Base-by-base conservation (phyloP, 108 stramenopile species). In the Pseudonitzschia pungens region DNA sequence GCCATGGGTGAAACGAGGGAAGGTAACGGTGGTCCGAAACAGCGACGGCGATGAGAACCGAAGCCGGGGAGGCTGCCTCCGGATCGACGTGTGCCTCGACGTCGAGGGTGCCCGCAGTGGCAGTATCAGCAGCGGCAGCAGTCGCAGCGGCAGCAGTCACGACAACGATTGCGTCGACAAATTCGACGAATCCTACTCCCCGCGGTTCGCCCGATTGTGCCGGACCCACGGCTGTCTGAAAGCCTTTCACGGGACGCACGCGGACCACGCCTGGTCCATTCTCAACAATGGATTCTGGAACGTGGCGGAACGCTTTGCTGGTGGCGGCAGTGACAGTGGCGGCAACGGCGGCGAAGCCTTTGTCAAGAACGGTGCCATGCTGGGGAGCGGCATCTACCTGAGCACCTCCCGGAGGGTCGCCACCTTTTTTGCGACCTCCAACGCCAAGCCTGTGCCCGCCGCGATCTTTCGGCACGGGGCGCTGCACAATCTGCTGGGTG, bases 201-300 rank as follows among this genome's bases (percentile, higher is more conserved):
- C 69, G 26, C 12, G 69, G 12, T 70, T 70, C 22, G 69, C 50
- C 4, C 50, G 52, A 10, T 21, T 55, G 7, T 51, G 51, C 28
- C 26, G 52, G 0, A n/a, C 14, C 15, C 29, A 53, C 31, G 69
- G 69, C 20, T 50, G 12, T 4, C 27, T 53, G 9, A 70, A 53
- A 10, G 69, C 53, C n/a, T 70, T 56, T n/a, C 69, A 70, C 48
- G 69, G 69, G 15, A 70, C 69, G 29, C 50, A 70, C 32, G 20
- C 53, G 69, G 53, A 70, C 20, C 27, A 51, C 18, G 53, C 52
- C 27, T 70, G 69, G 69, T 70, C 69, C 9, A 70, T 70, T 26
- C n/a, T 70, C 11, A 70, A 70, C 36, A 41, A 55, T 36, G 69
- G 69, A 8, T 53, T 70, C 18, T 54, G 52, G 26, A 70, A 56